Evolutionary conservation across 2,329 filamentous ascomycete genomes (phyloP).

Genomic region (Huntiella decipiens): DNA sequence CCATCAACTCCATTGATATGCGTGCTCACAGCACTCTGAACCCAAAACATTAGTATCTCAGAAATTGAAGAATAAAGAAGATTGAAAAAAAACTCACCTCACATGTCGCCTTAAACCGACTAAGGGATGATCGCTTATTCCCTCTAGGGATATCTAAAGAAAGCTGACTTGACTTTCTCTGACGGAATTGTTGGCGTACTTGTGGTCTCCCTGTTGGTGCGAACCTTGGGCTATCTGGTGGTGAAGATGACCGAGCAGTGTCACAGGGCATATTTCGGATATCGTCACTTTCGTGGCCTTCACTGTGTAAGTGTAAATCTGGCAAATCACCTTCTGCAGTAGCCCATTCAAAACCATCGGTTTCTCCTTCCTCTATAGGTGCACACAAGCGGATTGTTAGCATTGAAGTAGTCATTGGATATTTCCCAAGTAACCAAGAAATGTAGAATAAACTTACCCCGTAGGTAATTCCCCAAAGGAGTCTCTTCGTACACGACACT

Average conservation of each 20-base stretch:
- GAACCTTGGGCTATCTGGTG: constrained; percentile 31
- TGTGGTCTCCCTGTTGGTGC: constrained; percentile 37
- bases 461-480: constrained; percentile 73
- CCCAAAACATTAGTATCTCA: background rate
- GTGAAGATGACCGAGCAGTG: constrained; percentile 23
- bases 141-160: constrained; percentile 22
- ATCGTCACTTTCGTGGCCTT: constrained; percentile 17
- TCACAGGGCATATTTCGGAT: constrained; percentile 5
- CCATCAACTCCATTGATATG: constrained; percentile 62
- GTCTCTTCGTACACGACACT: constrained; percentile 70
- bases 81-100: constrained; percentile 24
- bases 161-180: constrained; percentile 26
- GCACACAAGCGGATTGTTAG: no score
- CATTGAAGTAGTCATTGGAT: constrained; percentile 11
- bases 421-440: background rate
- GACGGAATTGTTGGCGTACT: constrained; percentile 34
- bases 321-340: constrained; percentile 19
- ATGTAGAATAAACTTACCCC: constrained; percentile 38
- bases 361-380: constrained; percentile 29
- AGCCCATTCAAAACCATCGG: constrained; percentile 28
- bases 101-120: constrained; percentile 29
- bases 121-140: constrained; percentile 21
- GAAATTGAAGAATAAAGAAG: background rate
- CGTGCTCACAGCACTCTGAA: constrained; percentile 49
- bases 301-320: constrained; percentile 15